These are phyloP conservation scores for Trichosporon sp. DNA, from an alignment of 1,284 basidiomycete genomes.

Conservation along the genomic window DNA sequence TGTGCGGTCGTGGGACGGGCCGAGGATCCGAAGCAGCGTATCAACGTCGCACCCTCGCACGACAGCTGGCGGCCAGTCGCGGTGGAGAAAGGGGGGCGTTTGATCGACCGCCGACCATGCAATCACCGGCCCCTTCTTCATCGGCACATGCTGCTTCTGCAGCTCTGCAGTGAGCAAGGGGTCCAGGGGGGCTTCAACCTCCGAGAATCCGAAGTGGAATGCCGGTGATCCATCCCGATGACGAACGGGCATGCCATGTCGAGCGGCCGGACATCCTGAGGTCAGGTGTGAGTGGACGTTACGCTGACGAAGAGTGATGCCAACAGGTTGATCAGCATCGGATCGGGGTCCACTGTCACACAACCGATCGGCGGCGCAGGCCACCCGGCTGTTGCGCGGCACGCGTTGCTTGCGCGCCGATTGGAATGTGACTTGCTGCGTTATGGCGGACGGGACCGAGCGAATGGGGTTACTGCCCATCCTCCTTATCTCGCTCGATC, in stretches of 20 bases:
- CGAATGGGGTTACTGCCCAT: neutral
- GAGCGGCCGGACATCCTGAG: neutral
- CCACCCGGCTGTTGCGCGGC: neutral
- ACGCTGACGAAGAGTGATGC: neutral
- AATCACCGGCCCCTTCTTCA: neutral
- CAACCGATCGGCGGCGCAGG: neutral
- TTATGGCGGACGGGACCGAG: neutral
- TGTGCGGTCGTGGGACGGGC: neutral
- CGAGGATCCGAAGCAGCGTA: slow-evolving; percentile 2
- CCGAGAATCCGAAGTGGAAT: neutral
- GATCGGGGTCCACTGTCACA: slow-evolving; percentile 3
- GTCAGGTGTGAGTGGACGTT: neutral
- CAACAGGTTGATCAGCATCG: slow-evolving; percentile 9
- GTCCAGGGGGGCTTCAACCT: neutral
- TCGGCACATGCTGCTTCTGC: slow-evolving; percentile 7
- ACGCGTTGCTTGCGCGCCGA: neutral
- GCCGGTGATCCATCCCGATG: neutral
- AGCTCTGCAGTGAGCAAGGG: neutral
- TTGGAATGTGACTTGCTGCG: neutral
- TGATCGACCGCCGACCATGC: neutral
- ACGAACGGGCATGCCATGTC: neutral
- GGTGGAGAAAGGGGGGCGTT: neutral
- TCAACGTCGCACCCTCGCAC: neutral
- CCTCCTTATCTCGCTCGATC: neutral
- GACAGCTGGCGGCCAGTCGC: neutral